Conservation (phyloP, 371 early-diverging fungal species). For the Parasitella parasitica region DNA sequence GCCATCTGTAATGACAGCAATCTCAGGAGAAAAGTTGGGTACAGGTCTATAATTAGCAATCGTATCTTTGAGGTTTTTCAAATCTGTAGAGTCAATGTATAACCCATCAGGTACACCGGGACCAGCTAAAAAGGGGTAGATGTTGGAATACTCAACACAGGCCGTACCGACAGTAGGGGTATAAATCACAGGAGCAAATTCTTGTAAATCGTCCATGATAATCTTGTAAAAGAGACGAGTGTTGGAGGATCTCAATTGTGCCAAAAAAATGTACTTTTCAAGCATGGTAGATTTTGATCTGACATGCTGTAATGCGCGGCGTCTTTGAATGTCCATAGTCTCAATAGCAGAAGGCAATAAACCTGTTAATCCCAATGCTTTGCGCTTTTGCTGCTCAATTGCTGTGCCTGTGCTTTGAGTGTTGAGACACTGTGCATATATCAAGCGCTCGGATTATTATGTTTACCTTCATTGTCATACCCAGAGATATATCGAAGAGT, state of each 20-base stretch:
- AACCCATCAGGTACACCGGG: conserved; percentile 81
- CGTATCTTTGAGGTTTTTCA: conserved; percentile 62
- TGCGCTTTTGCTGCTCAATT: conserved; percentile 11
- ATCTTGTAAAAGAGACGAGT: conserved; percentile 79
- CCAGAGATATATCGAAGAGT: not conserved
- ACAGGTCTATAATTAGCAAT: conserved; percentile 64
- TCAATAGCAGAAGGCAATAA: conserved; percentile 59
- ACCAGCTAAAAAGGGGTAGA: conserved; percentile 78
- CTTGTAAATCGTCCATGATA: conserved; percentile 72
- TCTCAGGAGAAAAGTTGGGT: conserved; percentile 57
- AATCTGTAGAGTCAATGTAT: conserved; percentile 68
- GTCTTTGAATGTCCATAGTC: conserved; percentile 55
- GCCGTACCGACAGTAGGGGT: conserved; percentile 94
- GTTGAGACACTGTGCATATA: not conserved
- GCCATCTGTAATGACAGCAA: conserved; percentile 94
- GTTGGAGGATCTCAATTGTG: conserved; percentile 76
- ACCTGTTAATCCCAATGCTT: conserved; percentile 58
- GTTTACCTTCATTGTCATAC: conserved; percentile 25
- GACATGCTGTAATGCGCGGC: conserved; percentile 70
- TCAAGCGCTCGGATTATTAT: not conserved
- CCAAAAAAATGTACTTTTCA: conserved; percentile 82
- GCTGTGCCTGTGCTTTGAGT: conserved; percentile 10
- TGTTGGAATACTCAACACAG: conserved; percentile 85
- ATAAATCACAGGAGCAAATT: conserved; percentile 81
- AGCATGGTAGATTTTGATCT: conserved; percentile 63